Percentiles rank a stretch among this genome's conserved stretches.
These are phyloP conservation scores for Mitragyna speciosa DNA, from an alignment of 257 asterid genomes.

Conservation along the genomic window DNA sequence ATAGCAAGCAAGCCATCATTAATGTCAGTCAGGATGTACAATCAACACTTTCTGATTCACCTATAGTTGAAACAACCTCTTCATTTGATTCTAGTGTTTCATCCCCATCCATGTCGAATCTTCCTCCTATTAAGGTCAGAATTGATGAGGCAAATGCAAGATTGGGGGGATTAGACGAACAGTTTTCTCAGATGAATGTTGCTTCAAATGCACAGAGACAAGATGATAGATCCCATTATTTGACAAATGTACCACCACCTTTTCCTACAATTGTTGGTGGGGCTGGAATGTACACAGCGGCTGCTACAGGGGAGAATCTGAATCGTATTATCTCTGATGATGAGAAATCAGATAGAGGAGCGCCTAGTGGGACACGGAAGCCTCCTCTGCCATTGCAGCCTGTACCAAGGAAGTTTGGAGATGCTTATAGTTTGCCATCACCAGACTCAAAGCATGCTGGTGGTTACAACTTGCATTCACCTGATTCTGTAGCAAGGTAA, in stretches of 20 bases:
- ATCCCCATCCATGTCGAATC: slow-evolving; percentile 55
- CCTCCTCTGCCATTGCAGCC: slow-evolving; percentile 72
- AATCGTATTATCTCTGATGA: slow-evolving; percentile 40
- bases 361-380: slow-evolving; percentile 31
- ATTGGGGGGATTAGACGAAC: slow-evolving; percentile 50
- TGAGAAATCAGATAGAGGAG: slow-evolving; percentile 47
- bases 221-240: slow-evolving; percentile 17
- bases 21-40: slow-evolving; percentile 18
- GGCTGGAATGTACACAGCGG: slow-evolving; percentile 21
- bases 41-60: slow-evolving; percentile 25
- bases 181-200: slow-evolving; percentile 47
- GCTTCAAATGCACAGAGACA: slow-evolving; percentile 32
- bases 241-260: slow-evolving; percentile 26
- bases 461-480: slow-evolving; percentile 59
- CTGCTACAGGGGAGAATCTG: slow-evolving; percentile 27
- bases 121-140: slow-evolving; percentile 55
- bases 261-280: slow-evolving; percentile 21
- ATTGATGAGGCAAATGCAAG: slow-evolving; percentile 38
- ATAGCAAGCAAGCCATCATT: slow-evolving; percentile 23
- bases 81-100: slow-evolving; percentile 60
- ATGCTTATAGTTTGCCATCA: slow-evolving; percentile 54
- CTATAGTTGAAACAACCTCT: slow-evolving; percentile 46
- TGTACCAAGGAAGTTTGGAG: slow-evolving; percentile 55
- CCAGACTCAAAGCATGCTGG: slow-evolving; percentile 69
- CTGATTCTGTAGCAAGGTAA: slow-evolving; percentile 78